Conservation (phyloP, 305 asterid species). For the Fraxinus baroniana region DNA sequence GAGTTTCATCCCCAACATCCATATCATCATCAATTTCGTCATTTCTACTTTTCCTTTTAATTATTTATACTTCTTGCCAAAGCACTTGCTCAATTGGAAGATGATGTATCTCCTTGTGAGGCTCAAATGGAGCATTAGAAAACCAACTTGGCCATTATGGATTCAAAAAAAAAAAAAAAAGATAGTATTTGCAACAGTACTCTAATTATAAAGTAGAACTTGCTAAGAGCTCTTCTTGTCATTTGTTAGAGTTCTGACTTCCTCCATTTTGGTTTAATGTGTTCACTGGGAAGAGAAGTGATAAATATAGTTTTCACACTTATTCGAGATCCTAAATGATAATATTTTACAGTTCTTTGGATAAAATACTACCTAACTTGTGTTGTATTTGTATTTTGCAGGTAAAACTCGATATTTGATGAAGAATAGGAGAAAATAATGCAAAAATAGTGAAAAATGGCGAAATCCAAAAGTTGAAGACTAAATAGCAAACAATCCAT, state of each 20-base stretch:
- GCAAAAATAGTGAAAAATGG: too few species aligned
- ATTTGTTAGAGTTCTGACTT: not conserved
- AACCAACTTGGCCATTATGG: not conserved
- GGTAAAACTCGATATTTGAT: too few species aligned
- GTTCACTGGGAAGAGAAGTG: not conserved
- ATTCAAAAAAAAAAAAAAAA: not conserved
- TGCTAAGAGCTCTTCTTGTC: not conserved
- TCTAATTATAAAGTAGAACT: not conserved
- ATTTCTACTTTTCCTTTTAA: not conserved
- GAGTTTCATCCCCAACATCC: too few species aligned
- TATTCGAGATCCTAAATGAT: too few species aligned
- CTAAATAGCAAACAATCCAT: too few species aligned
- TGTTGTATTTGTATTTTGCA: too few species aligned
- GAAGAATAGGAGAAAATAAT: too few species aligned
- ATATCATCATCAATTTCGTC: too few species aligned
- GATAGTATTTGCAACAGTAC: not conserved
- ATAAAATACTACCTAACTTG: too few species aligned
- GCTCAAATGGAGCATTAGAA: slow-evolving; percentile 38
- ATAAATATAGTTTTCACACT: too few species aligned
- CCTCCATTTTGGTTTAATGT: not conserved
- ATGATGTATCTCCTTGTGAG: slow-evolving; percentile 83
- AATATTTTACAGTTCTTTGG: too few species aligned
- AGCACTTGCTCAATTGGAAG: slow-evolving; percentile 85
- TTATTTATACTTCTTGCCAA: slow-evolving; percentile 31
- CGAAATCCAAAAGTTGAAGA: too few species aligned